Evolutionary conservation across 805 yeast genomes (phyloP).

Genomic region (Cephaloascus fragrans): DNA sequence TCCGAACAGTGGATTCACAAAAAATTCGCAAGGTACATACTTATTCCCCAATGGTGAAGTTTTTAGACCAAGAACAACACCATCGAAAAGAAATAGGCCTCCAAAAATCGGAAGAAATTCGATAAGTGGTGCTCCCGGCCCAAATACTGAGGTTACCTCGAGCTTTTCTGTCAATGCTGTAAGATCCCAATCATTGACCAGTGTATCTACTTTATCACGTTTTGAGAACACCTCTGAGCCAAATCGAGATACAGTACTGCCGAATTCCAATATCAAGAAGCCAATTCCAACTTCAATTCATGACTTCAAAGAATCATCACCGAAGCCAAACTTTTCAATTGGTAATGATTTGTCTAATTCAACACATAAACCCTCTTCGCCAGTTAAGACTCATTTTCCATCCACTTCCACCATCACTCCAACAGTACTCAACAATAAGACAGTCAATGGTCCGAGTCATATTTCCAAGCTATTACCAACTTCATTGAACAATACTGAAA

Average conservation of each 20-base stretch:
- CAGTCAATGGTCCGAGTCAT: neutral
- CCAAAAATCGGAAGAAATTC: conserved; percentile 10
- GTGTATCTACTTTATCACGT: neutral
- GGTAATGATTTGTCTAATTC: too few relatives aligned
- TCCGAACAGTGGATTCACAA: neutral
- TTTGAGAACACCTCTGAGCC: neutral
- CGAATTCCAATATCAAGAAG: too few relatives aligned
- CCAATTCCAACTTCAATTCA: too few relatives aligned
- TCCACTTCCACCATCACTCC: neutral
- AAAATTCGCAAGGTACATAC: conserved; percentile 14
- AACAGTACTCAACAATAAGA: neutral
- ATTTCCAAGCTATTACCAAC: neutral
- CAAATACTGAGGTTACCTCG: neutral
- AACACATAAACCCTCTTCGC: neutral
- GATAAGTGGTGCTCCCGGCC: too few relatives aligned
- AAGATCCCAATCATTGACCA: neutral
- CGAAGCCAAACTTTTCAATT: neutral
- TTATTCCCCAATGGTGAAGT: conserved; percentile 47
- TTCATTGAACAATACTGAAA: neutral
- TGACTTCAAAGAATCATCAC: neutral
- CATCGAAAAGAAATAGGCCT: conserved; percentile 29
- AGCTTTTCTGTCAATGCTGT: neutral
- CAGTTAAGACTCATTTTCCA: neutral
- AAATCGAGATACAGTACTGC: too few relatives aligned
- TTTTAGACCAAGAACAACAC: conserved; percentile 34